Evolutionary conservation across 108 stramenopile species (phyloP).

Genomic region (Poteriospumella lacustris): DNA sequence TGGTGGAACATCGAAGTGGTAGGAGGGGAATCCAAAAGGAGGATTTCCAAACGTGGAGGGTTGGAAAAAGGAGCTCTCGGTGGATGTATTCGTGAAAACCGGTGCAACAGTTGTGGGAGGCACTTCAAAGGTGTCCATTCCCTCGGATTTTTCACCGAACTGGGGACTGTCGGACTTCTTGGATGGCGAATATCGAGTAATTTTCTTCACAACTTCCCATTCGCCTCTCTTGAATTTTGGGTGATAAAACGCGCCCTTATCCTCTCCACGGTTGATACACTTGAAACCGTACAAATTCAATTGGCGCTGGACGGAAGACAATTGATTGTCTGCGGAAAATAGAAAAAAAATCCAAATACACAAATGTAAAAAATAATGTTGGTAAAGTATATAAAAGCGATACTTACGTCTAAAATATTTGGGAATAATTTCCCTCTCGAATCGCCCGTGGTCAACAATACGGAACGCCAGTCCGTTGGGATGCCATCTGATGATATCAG

Average conservation of each 20-base stretch:
- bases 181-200: neutral
- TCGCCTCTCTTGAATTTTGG: conserved; percentile 18
- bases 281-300: conserved; percentile 26
- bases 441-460: conserved; percentile 14
- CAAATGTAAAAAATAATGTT: neutral
- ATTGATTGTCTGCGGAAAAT: conserved; percentile 29
- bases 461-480: conserved; percentile 23
- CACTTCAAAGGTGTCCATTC: neutral
- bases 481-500: conserved; percentile 21
- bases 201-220: conserved; percentile 21
- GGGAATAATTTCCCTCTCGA: conserved; percentile 24
- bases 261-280: conserved; percentile 17
- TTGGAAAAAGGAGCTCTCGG: neutral
- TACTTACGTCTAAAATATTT: conserved; percentile 30
- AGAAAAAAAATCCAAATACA: neutral
- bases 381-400: neutral
- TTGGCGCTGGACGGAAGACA: conserved; percentile 20
- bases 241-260: conserved; percentile 18
- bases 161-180: neutral
- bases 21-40: neutral
- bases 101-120: neutral
- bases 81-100: neutral
- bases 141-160: neutral
- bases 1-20: neutral
- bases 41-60: neutral